Base-by-base conservation (phyloP, 2,329 filamentous ascomycete species). In the Phialocephala sp. region DNA sequence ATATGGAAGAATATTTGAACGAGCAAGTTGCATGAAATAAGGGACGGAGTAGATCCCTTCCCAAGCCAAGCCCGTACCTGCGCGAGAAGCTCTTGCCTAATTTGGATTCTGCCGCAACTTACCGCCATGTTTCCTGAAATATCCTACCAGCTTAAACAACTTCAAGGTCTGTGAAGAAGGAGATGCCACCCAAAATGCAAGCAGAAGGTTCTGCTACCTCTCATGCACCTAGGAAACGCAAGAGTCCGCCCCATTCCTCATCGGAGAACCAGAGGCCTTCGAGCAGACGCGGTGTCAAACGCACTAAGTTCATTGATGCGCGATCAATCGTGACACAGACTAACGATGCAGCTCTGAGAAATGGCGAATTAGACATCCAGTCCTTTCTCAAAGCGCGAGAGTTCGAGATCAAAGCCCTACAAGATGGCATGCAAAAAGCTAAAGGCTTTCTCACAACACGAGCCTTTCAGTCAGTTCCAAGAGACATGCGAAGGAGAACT, bases 391-490 rank as follows among this genome's bases (percentile, higher is more conserved):
- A 88, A 71, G 89, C 93, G 12, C 91, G 94, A 66, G 90, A 97
- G 75, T 97, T 92, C 74, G 94, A 98, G 80, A 96, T 99, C 72
- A 87, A 87, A 64, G 90, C 94, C 1, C 81, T 98, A 56, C 91
- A 97, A 76, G 84, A 89, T 74, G 92, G 91, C 66, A 95, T 98
- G 85, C 84, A 85, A 62, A 88, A 86, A 41, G 90, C 92, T 56
- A 94, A 91, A 77, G 79, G 80, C 5, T 80, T 81, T 45, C 80
- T 82, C 62, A 81, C 86, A 52, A 89, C 87, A 64, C 86, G 94
- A 60, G 94, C 94, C 15, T 98, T 98, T 75, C 95, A 99, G 78
- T 87, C 92, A 72, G 91, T 99, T 5, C 95, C 95, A 1, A 87
- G 93, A 71, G 89, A 90, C 59, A 81, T 99, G 85, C 85, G 95